Percentiles rank a stretch among this genome's conserved stretches.
These are phyloP conservation scores for Alternaria panax DNA, from an alignment of 2,329 filamentous ascomycete species.

Conservation along the genomic window DNA sequence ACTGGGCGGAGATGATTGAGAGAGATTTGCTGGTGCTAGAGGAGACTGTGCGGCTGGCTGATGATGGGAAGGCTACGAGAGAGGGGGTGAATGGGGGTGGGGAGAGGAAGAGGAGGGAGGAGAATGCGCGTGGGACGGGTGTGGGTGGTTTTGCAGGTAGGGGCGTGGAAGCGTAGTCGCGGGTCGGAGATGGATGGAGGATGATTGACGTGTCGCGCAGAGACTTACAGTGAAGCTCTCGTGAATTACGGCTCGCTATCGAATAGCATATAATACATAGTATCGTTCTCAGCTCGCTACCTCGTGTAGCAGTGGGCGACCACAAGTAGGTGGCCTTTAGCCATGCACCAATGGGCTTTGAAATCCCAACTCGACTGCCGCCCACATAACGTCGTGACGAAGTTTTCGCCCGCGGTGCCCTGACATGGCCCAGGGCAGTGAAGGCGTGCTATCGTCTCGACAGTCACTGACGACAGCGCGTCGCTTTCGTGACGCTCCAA, in stretches of 20 bases:
- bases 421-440: not conserved
- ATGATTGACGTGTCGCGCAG: not conserved
- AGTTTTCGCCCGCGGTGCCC: too few species aligned
- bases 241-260: not conserved
- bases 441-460: not conserved
- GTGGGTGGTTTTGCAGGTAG: constrained; percentile 18
- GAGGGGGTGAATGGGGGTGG: constrained; percentile 18
- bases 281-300: not conserved
- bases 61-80: constrained; percentile 26
- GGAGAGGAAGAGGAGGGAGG: constrained; percentile 18
- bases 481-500: constrained; percentile 22
- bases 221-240: not conserved
- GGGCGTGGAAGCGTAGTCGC: not conserved
- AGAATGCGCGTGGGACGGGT: constrained; percentile 43
- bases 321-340: too few species aligned
- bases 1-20: constrained; percentile 83
- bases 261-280: not conserved
- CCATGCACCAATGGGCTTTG: too few species aligned
- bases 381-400: too few species aligned
- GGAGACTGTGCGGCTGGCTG: constrained; percentile 50
- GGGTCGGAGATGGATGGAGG: not conserved
- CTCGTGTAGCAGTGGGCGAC: too few species aligned
- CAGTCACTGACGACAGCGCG: constrained; percentile 11
- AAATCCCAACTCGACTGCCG: too few species aligned
- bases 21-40: constrained; percentile 51